phyloP scores from a whole-genome alignment of 2,329 filamentous ascomycete genomes.

The Phialophora tarda region DNA sequence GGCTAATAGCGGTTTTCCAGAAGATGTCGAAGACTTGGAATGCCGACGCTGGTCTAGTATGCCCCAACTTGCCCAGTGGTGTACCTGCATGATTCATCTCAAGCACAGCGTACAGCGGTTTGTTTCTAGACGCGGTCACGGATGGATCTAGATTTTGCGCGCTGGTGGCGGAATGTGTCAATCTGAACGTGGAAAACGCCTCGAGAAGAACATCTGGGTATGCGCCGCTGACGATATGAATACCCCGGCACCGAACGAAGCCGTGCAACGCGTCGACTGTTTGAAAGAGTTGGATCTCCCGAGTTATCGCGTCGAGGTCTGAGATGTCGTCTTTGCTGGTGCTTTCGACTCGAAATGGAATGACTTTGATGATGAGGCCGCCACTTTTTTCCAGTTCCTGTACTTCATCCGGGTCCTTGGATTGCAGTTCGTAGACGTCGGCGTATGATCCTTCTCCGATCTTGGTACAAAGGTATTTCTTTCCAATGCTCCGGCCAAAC shows the following conservation, averaged over 20 bases:
- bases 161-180: constrained; percentile 50
- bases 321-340: constrained; percentile 25
- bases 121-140: constrained; percentile 44
- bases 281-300: constrained; percentile 60
- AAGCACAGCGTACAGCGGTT: constrained; percentile 67
- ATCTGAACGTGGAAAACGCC: constrained; percentile 50
- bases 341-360: constrained; percentile 47
- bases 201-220: constrained; percentile 59
- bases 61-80: constrained; percentile 54
- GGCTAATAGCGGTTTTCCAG: constrained; percentile 67
- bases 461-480: constrained; percentile 60
- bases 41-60: constrained; percentile 48
- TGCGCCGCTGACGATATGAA: constrained; percentile 63
- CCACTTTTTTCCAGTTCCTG: constrained; percentile 44
- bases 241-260: constrained; percentile 66
- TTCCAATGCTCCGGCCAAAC: constrained; percentile 35
- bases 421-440: constrained; percentile 65
- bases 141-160: background rate
- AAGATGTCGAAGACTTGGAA: constrained; percentile 67
- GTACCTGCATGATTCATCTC: constrained; percentile 70
- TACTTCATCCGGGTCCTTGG: constrained; percentile 43
- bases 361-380: constrained; percentile 56
- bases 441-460: constrained; percentile 71
- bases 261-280: constrained; percentile 65
- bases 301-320: constrained; percentile 55